Percentiles rank a stretch among this genome's conserved stretches.
Evolutionary conservation across 495 filamentous ascomycete species (phyloP).

Genomic region (Platismatia glauca): DNA sequence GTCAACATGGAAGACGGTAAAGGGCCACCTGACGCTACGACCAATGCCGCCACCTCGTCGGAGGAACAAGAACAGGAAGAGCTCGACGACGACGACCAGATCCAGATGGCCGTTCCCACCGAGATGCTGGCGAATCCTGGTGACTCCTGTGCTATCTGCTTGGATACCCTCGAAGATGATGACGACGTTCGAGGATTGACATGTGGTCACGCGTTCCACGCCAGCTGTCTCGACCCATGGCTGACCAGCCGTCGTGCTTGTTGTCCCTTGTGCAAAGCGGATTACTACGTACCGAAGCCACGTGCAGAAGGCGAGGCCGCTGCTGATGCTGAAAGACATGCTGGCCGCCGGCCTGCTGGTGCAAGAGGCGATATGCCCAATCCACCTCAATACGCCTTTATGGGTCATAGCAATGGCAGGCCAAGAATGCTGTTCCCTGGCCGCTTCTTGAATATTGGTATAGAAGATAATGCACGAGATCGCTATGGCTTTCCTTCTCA

Average conservation of each 20-base stretch:
- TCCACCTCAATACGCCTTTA: slow-evolving; percentile 27
- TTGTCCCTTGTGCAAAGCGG: slow-evolving; percentile 93
- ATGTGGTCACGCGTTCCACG: slow-evolving; percentile 95
- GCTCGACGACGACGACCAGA: slow-evolving; percentile 78
- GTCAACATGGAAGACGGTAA: background rate
- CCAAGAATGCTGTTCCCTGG: slow-evolving; percentile 25
- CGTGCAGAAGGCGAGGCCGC: slow-evolving; percentile 46
- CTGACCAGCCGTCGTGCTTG: slow-evolving; percentile 85
- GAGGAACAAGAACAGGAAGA: slow-evolving; percentile 50
- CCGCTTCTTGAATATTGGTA: slow-evolving; percentile 21
- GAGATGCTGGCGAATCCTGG: slow-evolving; percentile 81
- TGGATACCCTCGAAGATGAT: slow-evolving; percentile 86
- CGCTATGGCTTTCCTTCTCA: slow-evolving; percentile 24
- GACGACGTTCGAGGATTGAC: slow-evolving; percentile 91
- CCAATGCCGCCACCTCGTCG: slow-evolving; percentile 16
- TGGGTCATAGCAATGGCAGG: slow-evolving; percentile 24
- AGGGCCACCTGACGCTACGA: slow-evolving; percentile 11
- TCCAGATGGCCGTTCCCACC: slow-evolving; percentile 69
- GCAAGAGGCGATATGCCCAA: slow-evolving; percentile 21
- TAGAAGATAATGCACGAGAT: slow-evolving; percentile 17
- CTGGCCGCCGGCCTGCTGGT: slow-evolving; percentile 26
- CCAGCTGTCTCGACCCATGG: slow-evolving; percentile 91
- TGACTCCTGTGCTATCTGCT: slow-evolving; percentile 93
- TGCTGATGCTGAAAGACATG: slow-evolving; percentile 26
- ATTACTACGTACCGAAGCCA: slow-evolving; percentile 89